These are phyloP conservation scores for Cystobasidium onofrii DNA, from an alignment of 768 basidiomycete species.

Conservation along the genomic window DNA sequence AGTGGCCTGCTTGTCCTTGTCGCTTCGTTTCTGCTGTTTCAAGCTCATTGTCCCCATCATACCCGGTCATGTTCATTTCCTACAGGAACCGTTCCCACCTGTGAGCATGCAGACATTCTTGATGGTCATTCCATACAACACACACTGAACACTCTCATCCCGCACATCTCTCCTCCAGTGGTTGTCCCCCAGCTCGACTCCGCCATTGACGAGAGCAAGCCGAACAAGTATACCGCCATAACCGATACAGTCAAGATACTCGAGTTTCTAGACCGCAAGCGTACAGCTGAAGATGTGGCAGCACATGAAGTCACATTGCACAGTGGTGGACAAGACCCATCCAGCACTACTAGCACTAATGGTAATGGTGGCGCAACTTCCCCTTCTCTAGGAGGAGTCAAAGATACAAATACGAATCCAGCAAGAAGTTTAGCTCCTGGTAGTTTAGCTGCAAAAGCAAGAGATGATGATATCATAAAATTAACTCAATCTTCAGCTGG, in stretches of 20 bases:
- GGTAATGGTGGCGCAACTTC: not conserved
- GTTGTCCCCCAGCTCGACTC: slow-evolving; percentile 28
- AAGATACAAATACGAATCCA: slow-evolving; percentile 9
- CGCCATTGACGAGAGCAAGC: slow-evolving; percentile 19
- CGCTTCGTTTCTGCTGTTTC: no score
- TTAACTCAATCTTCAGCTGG: not conserved
- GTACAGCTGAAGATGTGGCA: not conserved
- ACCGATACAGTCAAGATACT: slow-evolving; percentile 3
- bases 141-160: no score
- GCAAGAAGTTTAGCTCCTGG: slow-evolving; percentile 14
- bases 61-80: not conserved
- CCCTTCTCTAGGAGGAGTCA: not conserved
- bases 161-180: not conserved
- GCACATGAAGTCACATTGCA: not conserved
- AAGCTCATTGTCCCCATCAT: not conserved
- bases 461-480: slow-evolving; percentile 22
- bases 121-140: no score
- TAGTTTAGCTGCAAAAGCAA: slow-evolving; percentile 15
- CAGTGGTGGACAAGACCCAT: no score
- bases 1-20: not conserved
- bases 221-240: slow-evolving; percentile 23
- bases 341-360: not conserved
- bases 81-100: slow-evolving; percentile 19
- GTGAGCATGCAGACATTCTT: not conserved
- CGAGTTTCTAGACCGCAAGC: slow-evolving; percentile 6